These are phyloP conservation scores for Candida yuanshanica DNA, from an alignment of 805 yeast species.

Conservation along the genomic window DNA sequence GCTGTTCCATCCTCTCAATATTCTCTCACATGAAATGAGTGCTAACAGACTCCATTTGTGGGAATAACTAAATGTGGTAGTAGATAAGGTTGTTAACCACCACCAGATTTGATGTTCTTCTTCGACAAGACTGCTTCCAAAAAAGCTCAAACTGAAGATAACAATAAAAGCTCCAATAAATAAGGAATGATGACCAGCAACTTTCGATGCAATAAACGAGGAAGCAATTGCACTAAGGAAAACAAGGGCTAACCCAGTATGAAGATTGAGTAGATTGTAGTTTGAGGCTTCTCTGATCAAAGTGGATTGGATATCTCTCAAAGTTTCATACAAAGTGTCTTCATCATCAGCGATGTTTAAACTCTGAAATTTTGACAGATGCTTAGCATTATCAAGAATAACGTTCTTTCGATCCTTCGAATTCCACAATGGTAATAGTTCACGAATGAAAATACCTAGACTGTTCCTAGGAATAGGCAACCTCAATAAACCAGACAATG, in stretches of 20 bases:
- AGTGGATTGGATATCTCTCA: conserved; percentile 36
- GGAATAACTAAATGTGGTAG: conserved; percentile 10
- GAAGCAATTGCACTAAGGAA: conserved; percentile 10
- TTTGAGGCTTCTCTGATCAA: conserved; percentile 64
- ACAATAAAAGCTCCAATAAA: conserved; percentile 24
- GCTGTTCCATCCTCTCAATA: conserved; percentile 78
- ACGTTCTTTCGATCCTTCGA: conserved; percentile 29
- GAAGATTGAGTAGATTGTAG: conserved; percentile 54
- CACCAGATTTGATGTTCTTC: conserved; percentile 98
- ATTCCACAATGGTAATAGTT: conserved; percentile 49
- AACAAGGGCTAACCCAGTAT: conserved; percentile 21
- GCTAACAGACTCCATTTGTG: conserved; percentile 4
- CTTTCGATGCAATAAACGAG: conserved; percentile 1
- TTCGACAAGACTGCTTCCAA: conserved; percentile 88
- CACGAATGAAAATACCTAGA: conserved; percentile 65
- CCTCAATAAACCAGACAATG: conserved; percentile 70
- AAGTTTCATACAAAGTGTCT: conserved; percentile 10
- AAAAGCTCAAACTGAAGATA: conserved; percentile 48
- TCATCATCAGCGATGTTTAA: conserved; percentile 25
- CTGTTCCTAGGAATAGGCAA: conserved; percentile 87
- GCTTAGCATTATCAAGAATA: conserved; percentile 52
- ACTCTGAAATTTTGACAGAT: conserved; percentile 41
- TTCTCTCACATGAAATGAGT: conserved; percentile 37
- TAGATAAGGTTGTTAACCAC: conserved; percentile 42
- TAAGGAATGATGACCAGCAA: conserved; percentile 4